Base-by-base conservation (phyloP, 1,284 basidiomycete species). In the Thecaphora thlaspeos region DNA sequence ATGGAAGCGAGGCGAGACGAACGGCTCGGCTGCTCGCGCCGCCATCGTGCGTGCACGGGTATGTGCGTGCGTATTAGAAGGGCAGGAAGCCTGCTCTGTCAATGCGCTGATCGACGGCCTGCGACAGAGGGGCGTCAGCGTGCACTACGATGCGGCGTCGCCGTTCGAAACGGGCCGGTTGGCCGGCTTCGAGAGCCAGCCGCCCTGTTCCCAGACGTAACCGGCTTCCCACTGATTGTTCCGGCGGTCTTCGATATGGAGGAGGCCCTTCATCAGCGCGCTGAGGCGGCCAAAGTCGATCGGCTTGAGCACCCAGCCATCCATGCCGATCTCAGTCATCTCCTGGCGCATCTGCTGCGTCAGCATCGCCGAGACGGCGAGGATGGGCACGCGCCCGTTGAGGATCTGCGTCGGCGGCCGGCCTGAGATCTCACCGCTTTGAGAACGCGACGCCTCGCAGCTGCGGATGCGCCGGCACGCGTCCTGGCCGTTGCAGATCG, bases 271-370 rank as follows among this genome's bases (percentile, higher is more conserved):
- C 51, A 73, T 55, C 43, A 76, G 47, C 19, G 55, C 51, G 22
- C 61, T 39, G 4, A 76, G 56, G 24, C 73, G 56, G 2, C 47
- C 83, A 79, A 90, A 90, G 73, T 90, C 85, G 57, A 91, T 87
- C 0, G 89, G 90, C 78, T 91, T 91, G 55, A 90, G 79, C n/a
- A 91, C 83, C 88, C 88, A 91, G 10, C 89, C 89, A 71, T 91
- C 89, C 78, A 91, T 84, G 41, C 89, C 85, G 41, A 83, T 80
- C 21, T 81, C 78, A 5, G 80, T 79, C 55, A 91, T 81, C 55
- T 86, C 83, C 0, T 82, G 78, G 2, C 85, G 81, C 74, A 89
- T 86, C 23, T 80, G 79, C 65, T 89, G 87, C 34, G 81, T 79
- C 22, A 91, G 79, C 4, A 88, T 89, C 0, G 89, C 89, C 11